These are phyloP conservation scores for Aureobasidium musti DNA, from an alignment of 2,329 filamentous ascomycete genomes.

Conservation along the genomic window DNA sequence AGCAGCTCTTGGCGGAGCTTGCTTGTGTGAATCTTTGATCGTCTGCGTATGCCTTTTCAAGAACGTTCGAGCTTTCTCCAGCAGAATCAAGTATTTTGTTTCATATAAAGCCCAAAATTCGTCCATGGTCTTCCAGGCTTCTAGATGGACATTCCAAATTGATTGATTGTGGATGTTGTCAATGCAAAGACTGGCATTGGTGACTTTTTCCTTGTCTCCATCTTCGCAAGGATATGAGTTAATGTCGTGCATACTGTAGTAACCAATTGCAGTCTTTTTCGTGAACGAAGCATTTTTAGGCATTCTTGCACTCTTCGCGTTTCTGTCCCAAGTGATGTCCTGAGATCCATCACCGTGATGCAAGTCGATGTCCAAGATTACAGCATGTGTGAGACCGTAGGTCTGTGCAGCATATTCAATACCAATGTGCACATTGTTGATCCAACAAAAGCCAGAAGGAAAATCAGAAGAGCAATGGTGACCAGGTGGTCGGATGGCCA, in stretches of 20 bases:
- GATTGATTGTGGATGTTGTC: conserved; percentile 92
- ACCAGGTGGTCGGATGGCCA: conserved; percentile 87
- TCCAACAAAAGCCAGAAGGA: conserved; percentile 96
- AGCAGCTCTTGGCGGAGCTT: conserved; percentile 71
- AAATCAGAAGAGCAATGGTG: conserved; percentile 90
- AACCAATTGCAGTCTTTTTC: conserved; percentile 87
- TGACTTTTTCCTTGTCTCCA: conserved; percentile 91
- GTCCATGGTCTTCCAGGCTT: conserved; percentile 76
- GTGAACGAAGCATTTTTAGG: conserved; percentile 71
- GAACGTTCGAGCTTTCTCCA: conserved; percentile 79
- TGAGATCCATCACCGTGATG: conserved; percentile 97
- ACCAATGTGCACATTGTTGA: conserved; percentile 97
- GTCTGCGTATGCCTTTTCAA: conserved; percentile 71
- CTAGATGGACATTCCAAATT: conserved; percentile 93
- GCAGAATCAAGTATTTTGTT: conserved; percentile 69
- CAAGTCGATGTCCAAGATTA: conserved; percentile 88
- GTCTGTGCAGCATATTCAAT: conserved; percentile 85
- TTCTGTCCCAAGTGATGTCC: conserved; percentile 88
- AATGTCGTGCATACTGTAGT: conserved; percentile 97
- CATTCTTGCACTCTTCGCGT: conserved; percentile 64
- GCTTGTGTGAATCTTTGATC: conserved; percentile 58
- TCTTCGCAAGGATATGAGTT: conserved; percentile 96
- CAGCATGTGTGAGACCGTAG: conserved; percentile 88
- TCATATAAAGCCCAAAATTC: conserved; percentile 93
- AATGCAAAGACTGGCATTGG: conserved; percentile 89